A percentile compares a stretch with the other conserved stretches of the same genome.
Conservation (phyloP, 1,284 basidiomycete genomes). For the Ceratobasidium theobromae region DNA sequence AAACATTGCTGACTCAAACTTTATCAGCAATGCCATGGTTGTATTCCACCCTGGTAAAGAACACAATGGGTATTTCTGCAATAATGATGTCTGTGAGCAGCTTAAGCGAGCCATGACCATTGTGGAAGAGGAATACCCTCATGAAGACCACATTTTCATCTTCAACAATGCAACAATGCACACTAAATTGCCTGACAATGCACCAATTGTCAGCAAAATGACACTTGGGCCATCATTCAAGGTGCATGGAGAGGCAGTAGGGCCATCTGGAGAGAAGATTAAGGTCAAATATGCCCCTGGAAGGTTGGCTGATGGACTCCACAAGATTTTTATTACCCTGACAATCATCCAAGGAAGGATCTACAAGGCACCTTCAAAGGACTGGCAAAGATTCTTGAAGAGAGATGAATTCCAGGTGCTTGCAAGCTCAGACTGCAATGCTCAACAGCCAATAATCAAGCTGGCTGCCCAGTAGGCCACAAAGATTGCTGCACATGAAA, state of each 20-base stretch:
- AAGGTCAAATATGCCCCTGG: conserved; percentile 41
- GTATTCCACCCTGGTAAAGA: conserved; percentile 41
- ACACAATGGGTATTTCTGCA: conserved; percentile 48
- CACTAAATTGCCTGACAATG: conserved; percentile 42
- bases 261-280: not conserved
- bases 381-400: not conserved
- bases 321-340: not conserved
- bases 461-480: not conserved
- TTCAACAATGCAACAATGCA: conserved; percentile 49
- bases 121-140: conserved; percentile 42
- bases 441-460: conserved; percentile 36
- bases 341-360: not conserved
- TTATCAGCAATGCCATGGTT: not conserved
- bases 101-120: conserved; percentile 44
- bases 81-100: conserved; percentile 43
- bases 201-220: conserved; percentile 45
- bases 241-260: not conserved
- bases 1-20: no score
- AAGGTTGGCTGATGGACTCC: conserved; percentile 34
- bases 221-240: conserved; percentile 32
- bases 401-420: not conserved
- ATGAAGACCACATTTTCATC: conserved; percentile 41
- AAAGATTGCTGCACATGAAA: not conserved
- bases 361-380: not conserved
- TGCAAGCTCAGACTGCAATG: not conserved